A percentile compares a stretch with the other conserved stretches of the same genome.
These are phyloP conservation scores for Moricandia arvensis DNA, from an alignment of 345 rosid species.

Conservation along the genomic window DNA sequence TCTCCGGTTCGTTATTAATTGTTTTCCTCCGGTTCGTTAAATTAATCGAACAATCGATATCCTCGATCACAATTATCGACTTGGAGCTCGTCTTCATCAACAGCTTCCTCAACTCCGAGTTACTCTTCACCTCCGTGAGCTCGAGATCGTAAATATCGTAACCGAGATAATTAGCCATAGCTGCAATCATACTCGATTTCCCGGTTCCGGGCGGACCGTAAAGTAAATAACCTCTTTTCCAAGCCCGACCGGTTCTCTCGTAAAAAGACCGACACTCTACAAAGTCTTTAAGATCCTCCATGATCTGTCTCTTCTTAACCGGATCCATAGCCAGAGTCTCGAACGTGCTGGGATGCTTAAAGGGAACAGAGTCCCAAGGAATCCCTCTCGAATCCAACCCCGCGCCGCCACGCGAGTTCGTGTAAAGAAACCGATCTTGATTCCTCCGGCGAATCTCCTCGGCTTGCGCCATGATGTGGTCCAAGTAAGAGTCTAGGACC, in stretches of 20 bases:
- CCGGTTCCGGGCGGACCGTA: slow-evolving; percentile 34
- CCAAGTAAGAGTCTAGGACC: slow-evolving; percentile 8
- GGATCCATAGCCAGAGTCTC: slow-evolving; percentile 90
- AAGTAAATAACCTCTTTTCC: slow-evolving; percentile 39
- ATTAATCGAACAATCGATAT: slow-evolving; percentile 77
- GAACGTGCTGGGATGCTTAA: slow-evolving; percentile 89
- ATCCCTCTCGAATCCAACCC: slow-evolving; percentile 11
- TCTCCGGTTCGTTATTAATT: slow-evolving; percentile 7
- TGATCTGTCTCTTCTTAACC: slow-evolving; percentile 49
- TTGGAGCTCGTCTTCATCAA: slow-evolving; percentile 85
- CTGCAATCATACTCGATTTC: slow-evolving; percentile 66
- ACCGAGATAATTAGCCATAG: slow-evolving; percentile 85
- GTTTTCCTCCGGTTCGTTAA: slow-evolving; percentile 53
- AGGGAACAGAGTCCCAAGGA: slow-evolving; percentile 63
- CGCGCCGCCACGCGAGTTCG: slow-evolving; percentile 10
- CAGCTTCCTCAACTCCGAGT: slow-evolving; percentile 75
- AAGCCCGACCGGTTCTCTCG: slow-evolving; percentile 79
- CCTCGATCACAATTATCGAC: slow-evolving; percentile 83
- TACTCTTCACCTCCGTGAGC: slow-evolving; percentile 75
- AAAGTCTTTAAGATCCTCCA: slow-evolving; percentile 67
- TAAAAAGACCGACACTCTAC: slow-evolving; percentile 59
- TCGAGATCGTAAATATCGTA: slow-evolving; percentile 94
- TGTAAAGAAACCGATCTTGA: slow-evolving; percentile 31
- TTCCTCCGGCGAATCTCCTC: slow-evolving; percentile 28
- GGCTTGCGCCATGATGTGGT: slow-evolving; percentile 18